These are phyloP conservation scores for Mollisiaceae sp. DNA, from an alignment of 2,329 filamentous ascomycete species.

Conservation along the genomic window DNA sequence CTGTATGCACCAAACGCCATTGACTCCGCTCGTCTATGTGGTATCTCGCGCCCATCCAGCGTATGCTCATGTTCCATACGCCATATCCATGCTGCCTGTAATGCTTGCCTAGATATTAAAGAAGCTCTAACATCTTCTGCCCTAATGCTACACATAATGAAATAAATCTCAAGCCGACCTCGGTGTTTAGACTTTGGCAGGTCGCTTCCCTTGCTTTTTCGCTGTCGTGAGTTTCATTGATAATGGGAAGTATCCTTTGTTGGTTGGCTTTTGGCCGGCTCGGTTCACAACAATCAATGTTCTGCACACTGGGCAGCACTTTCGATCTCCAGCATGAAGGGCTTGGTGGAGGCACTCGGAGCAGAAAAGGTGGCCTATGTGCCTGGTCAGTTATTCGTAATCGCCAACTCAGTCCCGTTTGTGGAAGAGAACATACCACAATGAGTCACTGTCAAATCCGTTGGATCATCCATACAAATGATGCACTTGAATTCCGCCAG, in stretches of 20 bases:
- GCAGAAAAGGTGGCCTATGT: slow-evolving; percentile 67
- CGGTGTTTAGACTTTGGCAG: neutral
- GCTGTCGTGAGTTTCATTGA: slow-evolving; percentile 67
- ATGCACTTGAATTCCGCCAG: slow-evolving; percentile 66
- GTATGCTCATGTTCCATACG: neutral
- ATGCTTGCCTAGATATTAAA: neutral
- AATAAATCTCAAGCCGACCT: no score
- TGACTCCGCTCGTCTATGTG: neutral
- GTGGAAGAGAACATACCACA: slow-evolving; percentile 58
- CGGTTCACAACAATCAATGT: slow-evolving; percentile 57
- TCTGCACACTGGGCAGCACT: slow-evolving; percentile 67
- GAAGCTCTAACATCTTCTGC: neutral
- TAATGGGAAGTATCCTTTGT: slow-evolving; percentile 60
- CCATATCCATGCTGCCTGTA: neutral
- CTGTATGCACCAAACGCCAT: neutral
- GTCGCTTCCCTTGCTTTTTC: slow-evolving; percentile 55
- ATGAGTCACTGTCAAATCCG: slow-evolving; percentile 64
- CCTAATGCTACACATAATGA: neutral
- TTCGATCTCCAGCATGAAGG: slow-evolving; percentile 61
- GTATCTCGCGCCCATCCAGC: neutral
- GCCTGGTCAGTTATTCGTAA: neutral
- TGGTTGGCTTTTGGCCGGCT: slow-evolving; percentile 45
- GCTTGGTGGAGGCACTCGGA: slow-evolving; percentile 66
- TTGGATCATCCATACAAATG: slow-evolving; percentile 69
- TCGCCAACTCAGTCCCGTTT: no score